These are phyloP conservation scores for Psilocybe cyanescens DNA, from an alignment of 768 basidiomycete genomes.

Conservation along the genomic window DNA sequence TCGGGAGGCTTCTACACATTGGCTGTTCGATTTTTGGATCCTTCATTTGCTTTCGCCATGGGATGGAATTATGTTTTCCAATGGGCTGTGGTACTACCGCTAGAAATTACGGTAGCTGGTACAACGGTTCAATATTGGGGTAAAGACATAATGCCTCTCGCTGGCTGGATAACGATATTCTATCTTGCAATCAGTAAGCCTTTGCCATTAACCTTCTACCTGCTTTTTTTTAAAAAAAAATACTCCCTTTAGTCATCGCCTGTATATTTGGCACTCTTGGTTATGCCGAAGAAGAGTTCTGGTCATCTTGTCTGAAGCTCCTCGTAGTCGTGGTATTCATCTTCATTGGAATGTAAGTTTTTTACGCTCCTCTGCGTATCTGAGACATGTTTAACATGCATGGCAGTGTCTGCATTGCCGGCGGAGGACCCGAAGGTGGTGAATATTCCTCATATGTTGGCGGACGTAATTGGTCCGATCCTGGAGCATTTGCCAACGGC, in stretches of 20 bases:
- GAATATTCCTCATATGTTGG: slow-evolving; percentile 41
- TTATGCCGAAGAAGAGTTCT: slow-evolving; percentile 53
- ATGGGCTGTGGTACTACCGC: slow-evolving; percentile 48
- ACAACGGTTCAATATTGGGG: slow-evolving; percentile 51
- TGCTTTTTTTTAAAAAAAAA: background rate
- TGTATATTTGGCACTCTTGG: slow-evolving; percentile 49
- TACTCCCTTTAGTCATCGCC: slow-evolving; percentile 33
- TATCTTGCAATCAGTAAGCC: slow-evolving; percentile 41
- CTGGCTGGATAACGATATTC: slow-evolving; percentile 50
- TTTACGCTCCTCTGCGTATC: background rate
- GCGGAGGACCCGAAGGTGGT: slow-evolving; percentile 42
- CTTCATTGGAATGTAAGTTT: slow-evolving; percentile 45
- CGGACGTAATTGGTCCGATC: slow-evolving; percentile 39
- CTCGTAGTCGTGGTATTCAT: slow-evolving; percentile 49
- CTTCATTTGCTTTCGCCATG: slow-evolving; percentile 52
- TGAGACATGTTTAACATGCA: background rate
- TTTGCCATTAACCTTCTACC: background rate
- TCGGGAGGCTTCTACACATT: slow-evolving; percentile 54
- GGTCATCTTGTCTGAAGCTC: slow-evolving; percentile 54
- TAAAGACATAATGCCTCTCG: slow-evolving; percentile 37
- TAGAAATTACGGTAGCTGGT: slow-evolving; percentile 50
- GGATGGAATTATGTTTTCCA: slow-evolving; percentile 54
- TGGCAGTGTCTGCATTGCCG: slow-evolving; percentile 41
- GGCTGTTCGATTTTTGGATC: slow-evolving; percentile 49
- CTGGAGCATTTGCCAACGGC: slow-evolving; percentile 47